phyloP scores from a whole-genome alignment of 1,284 basidiomycete species.

The Volvariella volvacea region DNA sequence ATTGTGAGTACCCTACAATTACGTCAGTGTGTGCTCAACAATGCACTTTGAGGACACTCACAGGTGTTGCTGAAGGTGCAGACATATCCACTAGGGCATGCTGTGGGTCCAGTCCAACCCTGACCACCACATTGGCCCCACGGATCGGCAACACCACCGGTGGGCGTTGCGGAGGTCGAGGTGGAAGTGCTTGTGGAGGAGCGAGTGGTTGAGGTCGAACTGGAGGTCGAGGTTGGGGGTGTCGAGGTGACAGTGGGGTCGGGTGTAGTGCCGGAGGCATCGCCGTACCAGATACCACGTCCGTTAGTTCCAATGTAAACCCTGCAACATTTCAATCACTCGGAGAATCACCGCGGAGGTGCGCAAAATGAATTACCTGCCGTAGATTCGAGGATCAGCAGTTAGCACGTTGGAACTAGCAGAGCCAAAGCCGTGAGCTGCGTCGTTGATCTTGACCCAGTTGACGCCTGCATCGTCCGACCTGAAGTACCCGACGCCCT shows the following conservation, averaged over 20 bases:
- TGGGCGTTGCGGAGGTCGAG: conserved; percentile 11
- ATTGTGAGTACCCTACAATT: conserved; percentile 38
- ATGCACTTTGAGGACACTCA: too few relatives aligned
- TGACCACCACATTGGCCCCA: conserved; percentile 44
- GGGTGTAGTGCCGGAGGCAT: conserved; percentile 33
- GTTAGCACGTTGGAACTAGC: conserved; percentile 41
- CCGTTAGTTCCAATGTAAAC: conserved; percentile 64
- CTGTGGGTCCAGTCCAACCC: conserved; percentile 40
- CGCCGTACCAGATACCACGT: conserved; percentile 57
- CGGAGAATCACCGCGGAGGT: conserved; percentile 2
- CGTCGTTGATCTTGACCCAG: conserved; percentile 60
- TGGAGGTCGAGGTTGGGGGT: conserved; percentile 14
- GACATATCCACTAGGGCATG: conserved; percentile 34
- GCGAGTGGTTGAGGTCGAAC: conserved; percentile 13
- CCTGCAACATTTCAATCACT: conserved; percentile 19
- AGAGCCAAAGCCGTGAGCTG: conserved; percentile 51
- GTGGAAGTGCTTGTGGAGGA: conserved; percentile 10
- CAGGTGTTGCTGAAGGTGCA: conserved; percentile 35
- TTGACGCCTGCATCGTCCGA: conserved; percentile 51
- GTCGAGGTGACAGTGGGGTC: conserved; percentile 23
- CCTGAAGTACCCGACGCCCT: conserved; percentile 46
- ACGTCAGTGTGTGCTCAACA: too few relatives aligned
- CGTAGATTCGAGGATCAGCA: conserved; percentile 48
- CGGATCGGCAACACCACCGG: conserved; percentile 19
- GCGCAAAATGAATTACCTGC: conserved; percentile 37